These are phyloP conservation scores for Elsinoe perseae DNA, from an alignment of 2,329 filamentous ascomycete species.

Conservation along the genomic window DNA sequence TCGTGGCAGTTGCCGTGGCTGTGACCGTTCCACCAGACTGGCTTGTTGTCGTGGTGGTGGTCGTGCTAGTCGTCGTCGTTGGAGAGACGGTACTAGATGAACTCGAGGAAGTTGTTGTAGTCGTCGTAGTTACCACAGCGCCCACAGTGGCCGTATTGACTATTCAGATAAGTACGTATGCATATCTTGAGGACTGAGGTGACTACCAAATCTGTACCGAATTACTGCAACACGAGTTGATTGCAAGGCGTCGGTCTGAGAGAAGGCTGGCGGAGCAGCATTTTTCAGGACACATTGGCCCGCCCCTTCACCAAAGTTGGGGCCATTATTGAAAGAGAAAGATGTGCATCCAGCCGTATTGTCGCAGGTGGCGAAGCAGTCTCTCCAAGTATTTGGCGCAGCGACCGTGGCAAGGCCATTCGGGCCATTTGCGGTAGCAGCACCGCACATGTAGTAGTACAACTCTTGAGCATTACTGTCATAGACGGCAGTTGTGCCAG, in stretches of 20 bases:
- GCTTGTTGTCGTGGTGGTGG: constrained; percentile 4
- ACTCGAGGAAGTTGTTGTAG: not conserved
- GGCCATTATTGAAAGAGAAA: constrained; percentile 13
- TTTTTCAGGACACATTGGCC: constrained; percentile 6
- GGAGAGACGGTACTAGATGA: not conserved
- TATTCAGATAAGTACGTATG: not conserved
- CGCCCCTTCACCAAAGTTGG: not conserved
- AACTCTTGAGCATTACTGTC: constrained; percentile 11
- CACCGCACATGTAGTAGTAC: constrained; percentile 14
- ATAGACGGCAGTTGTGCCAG: not conserved
- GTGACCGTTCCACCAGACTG: not conserved
- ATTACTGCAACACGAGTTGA: constrained; percentile 8
- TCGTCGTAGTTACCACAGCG: not conserved
- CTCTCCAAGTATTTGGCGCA: constrained; percentile 1
- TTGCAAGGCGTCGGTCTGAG: not conserved
- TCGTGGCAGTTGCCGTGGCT: not conserved
- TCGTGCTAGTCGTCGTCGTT: constrained; percentile 3
- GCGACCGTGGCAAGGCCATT: not conserved
- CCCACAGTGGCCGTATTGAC: constrained; percentile 5
- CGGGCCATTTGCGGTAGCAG: not conserved
- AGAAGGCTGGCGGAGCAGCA: not conserved
- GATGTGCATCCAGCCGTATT: constrained; percentile 5
- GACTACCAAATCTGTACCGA: constrained; percentile 8
- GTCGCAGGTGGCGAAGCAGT: constrained; percentile 11
- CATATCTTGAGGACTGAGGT: not conserved